phyloP scores from a whole-genome alignment of 163 green algal genomes.

The Volvox carteri region DNA sequence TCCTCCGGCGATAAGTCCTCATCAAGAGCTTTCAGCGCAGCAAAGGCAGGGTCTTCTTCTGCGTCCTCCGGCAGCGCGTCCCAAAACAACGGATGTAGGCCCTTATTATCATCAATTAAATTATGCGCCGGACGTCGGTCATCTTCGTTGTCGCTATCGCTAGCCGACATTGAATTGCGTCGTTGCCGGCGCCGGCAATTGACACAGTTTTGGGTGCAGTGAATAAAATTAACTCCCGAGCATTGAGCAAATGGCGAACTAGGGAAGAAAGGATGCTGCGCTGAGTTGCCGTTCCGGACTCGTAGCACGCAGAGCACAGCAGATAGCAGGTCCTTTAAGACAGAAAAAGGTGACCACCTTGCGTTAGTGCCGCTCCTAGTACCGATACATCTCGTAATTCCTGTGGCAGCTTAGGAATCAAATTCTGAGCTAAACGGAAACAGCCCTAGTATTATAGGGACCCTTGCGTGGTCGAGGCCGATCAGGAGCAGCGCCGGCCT shows the following conservation, averaged over 20 bases:
- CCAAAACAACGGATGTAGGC: slow-evolving; percentile 81
- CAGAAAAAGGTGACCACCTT: too few relatives aligned
- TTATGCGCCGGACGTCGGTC: neutral
- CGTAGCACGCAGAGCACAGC: neutral
- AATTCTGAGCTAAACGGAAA: too few relatives aligned
- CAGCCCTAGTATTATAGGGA: too few relatives aligned
- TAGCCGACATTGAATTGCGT: neutral
- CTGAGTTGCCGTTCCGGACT: neutral
- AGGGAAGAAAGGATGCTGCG: too few relatives aligned
- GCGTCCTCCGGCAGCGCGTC: slow-evolving; percentile 81
- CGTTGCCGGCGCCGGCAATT: neutral
- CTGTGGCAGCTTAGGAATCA: too few relatives aligned
- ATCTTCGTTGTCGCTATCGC: slow-evolving; percentile 30
- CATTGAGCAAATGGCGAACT: too few relatives aligned
- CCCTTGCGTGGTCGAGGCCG: too few relatives aligned
- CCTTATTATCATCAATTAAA: slow-evolving; percentile 51
- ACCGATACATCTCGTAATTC: too few relatives aligned
- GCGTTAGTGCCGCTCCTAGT: too few relatives aligned
- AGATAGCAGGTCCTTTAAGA: too few relatives aligned
- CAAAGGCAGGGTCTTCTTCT: slow-evolving; percentile 78
- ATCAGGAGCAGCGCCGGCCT: too few relatives aligned
- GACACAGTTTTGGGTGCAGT: neutral
- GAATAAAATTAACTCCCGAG: neutral
- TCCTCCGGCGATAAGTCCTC: slow-evolving; percentile 87
- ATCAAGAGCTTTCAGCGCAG: slow-evolving; percentile 83